These are phyloP conservation scores for Dalechampia spathulata DNA, from an alignment of 441 rosid species.

Conservation along the genomic window DNA sequence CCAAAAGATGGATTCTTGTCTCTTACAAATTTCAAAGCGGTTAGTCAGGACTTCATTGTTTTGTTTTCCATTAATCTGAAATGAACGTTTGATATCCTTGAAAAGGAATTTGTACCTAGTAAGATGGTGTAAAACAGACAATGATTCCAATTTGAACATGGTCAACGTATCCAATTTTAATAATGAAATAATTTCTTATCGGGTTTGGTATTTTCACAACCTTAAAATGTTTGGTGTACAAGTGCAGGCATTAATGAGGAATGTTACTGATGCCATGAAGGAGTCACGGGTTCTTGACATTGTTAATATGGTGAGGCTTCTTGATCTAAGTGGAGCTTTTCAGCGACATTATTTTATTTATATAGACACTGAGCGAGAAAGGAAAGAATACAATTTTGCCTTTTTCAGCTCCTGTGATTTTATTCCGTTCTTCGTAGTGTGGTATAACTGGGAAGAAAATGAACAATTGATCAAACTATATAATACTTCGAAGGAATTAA, in stretches of 20 bases:
- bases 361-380: not conserved
- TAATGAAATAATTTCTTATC: not conserved
- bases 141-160: not conserved
- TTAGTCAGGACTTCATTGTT: slow-evolving; percentile 14
- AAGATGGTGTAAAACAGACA: not conserved
- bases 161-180: not conserved
- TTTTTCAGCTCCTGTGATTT: too few species aligned
- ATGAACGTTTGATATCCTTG: not conserved
- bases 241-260: slow-evolving; percentile 61
- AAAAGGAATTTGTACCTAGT: not conserved
- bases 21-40: slow-evolving; percentile 74
- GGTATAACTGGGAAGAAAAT: too few species aligned
- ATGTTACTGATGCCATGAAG: slow-evolving; percentile 76
- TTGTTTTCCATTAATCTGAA: not conserved
- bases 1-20: slow-evolving; percentile 79
- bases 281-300: slow-evolving; percentile 69
- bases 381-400: too few species aligned
- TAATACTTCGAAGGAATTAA: not conserved
- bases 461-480: too few species aligned
- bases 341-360: not conserved
- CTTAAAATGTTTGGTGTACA: slow-evolving; percentile 1
- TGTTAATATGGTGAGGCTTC: slow-evolving; percentile 46
- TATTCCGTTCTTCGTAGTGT: too few species aligned
- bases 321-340: not conserved
- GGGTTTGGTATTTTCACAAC: slow-evolving; percentile 7